A percentile compares a stretch with the other conserved stretches of the same genome.
Conservation (phyloP, 2,329 filamentous ascomycete species). For the Dothistroma pini region DNA sequence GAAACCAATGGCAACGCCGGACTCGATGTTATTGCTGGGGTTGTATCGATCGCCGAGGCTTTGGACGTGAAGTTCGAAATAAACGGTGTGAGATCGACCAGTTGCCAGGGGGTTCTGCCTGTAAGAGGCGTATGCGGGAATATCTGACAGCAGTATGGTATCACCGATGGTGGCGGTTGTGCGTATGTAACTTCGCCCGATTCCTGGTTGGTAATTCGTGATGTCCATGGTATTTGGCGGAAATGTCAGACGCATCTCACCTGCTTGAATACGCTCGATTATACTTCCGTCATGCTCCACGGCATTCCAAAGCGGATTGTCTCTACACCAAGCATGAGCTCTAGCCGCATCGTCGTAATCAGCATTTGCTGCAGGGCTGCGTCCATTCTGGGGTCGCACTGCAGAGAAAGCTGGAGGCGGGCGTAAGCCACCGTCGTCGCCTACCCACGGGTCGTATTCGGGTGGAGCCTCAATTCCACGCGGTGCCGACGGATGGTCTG, state of each 20-base stretch:
- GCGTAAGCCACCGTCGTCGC: slow-evolving; percentile 71
- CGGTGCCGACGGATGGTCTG: slow-evolving; percentile 9
- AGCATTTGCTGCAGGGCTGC: slow-evolving; percentile 67
- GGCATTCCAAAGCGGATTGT: slow-evolving; percentile 57
- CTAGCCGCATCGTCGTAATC: slow-evolving; percentile 59
- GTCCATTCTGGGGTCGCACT: slow-evolving; percentile 48
- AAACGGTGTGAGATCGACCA: slow-evolving; percentile 54
- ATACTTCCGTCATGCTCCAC: slow-evolving; percentile 34
- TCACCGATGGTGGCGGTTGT: slow-evolving; percentile 50
- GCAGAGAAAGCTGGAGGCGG: slow-evolving; percentile 62
- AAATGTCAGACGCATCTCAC: slow-evolving; percentile 50
- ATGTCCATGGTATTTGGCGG: slow-evolving; percentile 43
- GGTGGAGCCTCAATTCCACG: slow-evolving; percentile 42
- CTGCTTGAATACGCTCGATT: slow-evolving; percentile 45
- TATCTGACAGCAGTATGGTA: slow-evolving; percentile 61
- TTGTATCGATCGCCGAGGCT: slow-evolving; percentile 37
- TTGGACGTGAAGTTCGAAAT: slow-evolving; percentile 66
- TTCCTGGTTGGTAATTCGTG: slow-evolving; percentile 43
- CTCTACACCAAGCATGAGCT: slow-evolving; percentile 62
- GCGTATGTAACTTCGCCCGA: slow-evolving; percentile 49
- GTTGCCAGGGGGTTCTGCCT: slow-evolving; percentile 55
- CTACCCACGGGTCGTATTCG: slow-evolving; percentile 67
- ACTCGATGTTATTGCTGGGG: slow-evolving; percentile 38
- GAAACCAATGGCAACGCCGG: slow-evolving; percentile 65
- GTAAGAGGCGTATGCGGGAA: slow-evolving; percentile 64